Evolutionary conservation across 2,329 filamentous ascomycete genomes (phyloP), one percentile per base, ranked within the genome.

Genomic region (Scopulariopsis brevicaulis): DNA sequence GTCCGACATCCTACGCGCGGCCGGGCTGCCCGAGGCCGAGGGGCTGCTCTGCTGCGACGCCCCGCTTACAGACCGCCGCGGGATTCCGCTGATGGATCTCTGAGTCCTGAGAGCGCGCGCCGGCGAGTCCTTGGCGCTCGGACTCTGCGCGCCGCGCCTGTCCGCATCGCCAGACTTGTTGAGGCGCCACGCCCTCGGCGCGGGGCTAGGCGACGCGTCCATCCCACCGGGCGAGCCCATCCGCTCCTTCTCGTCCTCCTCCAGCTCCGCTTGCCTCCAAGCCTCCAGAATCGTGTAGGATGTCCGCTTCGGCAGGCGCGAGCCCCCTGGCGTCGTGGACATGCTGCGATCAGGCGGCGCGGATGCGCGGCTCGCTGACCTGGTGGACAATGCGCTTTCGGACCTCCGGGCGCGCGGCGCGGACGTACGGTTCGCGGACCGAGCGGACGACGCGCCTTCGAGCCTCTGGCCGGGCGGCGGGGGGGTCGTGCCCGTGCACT

Each of bases 141-240:
- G 64, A 7, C 62, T 65, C 15, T 69, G 57, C 18, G 64, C 56
- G 58, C 64, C 64, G 37, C 69, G 66, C 61, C 67, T 60, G 40
- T 65, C 66, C 34, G 59, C 62, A 46, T 74, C 68, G 20, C 71
- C 68, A 0, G 66, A 64, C 1, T 66, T 68, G 53, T 63, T 67
- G 20, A 67, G 64, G 14, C 74, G 72, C 72, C 75, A 76, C 8
- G 69, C 64, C 35, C 78, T 69, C 1, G 78, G 78, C 1, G 78
- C 78, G 0, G 78, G 78, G 58, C 78, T 81, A 1, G 78, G 78
- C 1, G 77, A 80, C 20, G 72, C 77, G 60, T 75, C 73, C 65
- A 63, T 60, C 32, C 66, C 62, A n/a, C 57, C 52, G 12, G 61
- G 59, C 15, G 64, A 60, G 12, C 57, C 34, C 24, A 35, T 14